A percentile compares a stretch with the other conserved stretches of the same genome.
Conservation (phyloP, 257 asterid genomes). For the Lavandula angustifolia region DNA sequence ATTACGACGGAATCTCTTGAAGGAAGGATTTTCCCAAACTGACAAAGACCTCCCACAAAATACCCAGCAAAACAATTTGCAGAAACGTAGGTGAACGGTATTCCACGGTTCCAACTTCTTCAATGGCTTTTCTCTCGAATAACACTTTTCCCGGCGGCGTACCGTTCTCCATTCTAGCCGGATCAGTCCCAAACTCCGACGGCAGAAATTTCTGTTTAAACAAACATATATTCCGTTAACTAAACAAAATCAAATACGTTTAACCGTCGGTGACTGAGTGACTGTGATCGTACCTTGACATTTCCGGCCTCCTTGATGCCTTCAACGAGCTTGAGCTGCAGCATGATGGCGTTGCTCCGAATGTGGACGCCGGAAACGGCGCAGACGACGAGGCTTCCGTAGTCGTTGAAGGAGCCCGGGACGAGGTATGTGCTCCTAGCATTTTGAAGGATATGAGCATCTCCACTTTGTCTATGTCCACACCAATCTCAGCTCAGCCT, state of each 20-base stretch:
- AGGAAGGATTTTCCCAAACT: conserved; percentile 36
- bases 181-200: conserved; percentile 71
- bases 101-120: conserved; percentile 59
- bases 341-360: conserved; percentile 47
- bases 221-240: too few relatives aligned
- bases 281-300: conserved; percentile 44
- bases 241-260: too few relatives aligned
- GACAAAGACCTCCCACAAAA: conserved; percentile 43
- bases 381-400: conserved; percentile 52
- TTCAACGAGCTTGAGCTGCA: conserved; percentile 61
- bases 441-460: conserved; percentile 54
- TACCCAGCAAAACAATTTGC: conserved; percentile 70
- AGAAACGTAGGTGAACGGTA: conserved; percentile 63
- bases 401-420: conserved; percentile 53
- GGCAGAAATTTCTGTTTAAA: conserved; percentile 58
- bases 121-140: conserved; percentile 67
- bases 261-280: too few relatives aligned
- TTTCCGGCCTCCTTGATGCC: conserved; percentile 89
- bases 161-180: conserved; percentile 49
- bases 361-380: conserved; percentile 69
- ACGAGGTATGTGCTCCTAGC: conserved; percentile 61
- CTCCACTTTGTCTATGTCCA: conserved; percentile 61
- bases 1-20: conserved; percentile 40
- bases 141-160: conserved; percentile 55
- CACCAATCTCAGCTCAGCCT: conserved; percentile 49